phyloP scores from a whole-genome alignment of 1,284 basidiomycete genomes.

The Chalciporus sp. region DNA sequence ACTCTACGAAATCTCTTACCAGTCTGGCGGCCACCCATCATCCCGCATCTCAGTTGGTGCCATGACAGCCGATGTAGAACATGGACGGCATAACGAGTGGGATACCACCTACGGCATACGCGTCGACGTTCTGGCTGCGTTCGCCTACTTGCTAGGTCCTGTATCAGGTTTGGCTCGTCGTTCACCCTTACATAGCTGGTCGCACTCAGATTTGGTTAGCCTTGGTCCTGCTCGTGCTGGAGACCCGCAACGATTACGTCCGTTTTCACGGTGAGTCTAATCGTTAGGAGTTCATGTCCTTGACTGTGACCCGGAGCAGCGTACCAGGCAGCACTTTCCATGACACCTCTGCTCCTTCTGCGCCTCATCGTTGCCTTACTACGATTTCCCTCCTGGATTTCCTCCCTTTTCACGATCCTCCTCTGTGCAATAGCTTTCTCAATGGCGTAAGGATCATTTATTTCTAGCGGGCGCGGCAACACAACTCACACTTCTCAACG shows the following conservation, averaged over 20 bases:
- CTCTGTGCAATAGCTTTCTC: conserved; percentile 45
- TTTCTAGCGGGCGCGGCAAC: neutral
- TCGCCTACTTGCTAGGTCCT: conserved; percentile 73
- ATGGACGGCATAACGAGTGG: conserved; percentile 62
- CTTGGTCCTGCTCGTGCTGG: conserved; percentile 67
- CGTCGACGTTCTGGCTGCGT: conserved; percentile 70
- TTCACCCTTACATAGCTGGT: neutral
- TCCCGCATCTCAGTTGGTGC: conserved; percentile 50
- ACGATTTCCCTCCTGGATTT: conserved; percentile 50
- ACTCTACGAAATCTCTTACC: conserved; percentile 54
- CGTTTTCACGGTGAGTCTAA: conserved; percentile 69
- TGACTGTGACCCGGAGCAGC: conserved; percentile 44
- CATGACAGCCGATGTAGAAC: conserved; percentile 41
- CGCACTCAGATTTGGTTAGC: conserved; percentile 44
- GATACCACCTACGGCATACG: conserved; percentile 72
- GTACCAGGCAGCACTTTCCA: conserved; percentile 78
- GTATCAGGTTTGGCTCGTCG: conserved; percentile 59
- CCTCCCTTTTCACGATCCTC: conserved; percentile 48
- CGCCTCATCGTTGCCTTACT: conserved; percentile 61
- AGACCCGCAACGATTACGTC: conserved; percentile 80
- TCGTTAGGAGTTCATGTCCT: conserved; percentile 3
- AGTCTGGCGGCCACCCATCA: conserved; percentile 68
- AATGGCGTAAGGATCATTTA: conserved; percentile 54
- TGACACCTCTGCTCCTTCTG: conserved; percentile 63
- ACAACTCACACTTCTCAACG: conserved; percentile 10